These are phyloP conservation scores for Rhizopogon sp. DNA, from an alignment of 768 basidiomycete genomes.

Conservation along the genomic window DNA sequence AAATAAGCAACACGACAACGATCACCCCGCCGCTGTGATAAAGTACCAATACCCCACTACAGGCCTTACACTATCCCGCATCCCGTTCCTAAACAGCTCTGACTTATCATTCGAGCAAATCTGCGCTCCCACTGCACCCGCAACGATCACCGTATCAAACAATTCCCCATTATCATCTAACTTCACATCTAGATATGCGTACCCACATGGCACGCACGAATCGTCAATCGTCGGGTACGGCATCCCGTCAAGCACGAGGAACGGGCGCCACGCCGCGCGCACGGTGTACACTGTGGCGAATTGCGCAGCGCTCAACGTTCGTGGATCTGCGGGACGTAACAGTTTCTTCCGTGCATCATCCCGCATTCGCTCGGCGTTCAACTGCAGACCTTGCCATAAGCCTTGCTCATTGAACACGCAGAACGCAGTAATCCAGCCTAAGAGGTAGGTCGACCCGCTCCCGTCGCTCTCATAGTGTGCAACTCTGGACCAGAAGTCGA, in stretches of 20 bases:
- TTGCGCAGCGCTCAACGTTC: conserved; percentile 17
- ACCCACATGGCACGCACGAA: conserved; percentile 24
- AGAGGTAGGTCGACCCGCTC: conserved; percentile 26
- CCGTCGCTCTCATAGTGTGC: conserved; percentile 17
- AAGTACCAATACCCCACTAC: conserved; percentile 30
- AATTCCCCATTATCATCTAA: conserved; percentile 22
- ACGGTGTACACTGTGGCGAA: conserved; percentile 25
- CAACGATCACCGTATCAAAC: conserved; percentile 24
- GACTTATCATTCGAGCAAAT: conserved; percentile 27
- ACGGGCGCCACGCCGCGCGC: conserved; percentile 15
- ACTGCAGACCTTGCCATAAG: conserved; percentile 26
- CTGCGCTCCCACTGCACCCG: conserved; percentile 24
- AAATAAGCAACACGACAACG: background rate
- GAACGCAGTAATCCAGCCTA: conserved; percentile 37
- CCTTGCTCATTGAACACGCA: conserved; percentile 28
- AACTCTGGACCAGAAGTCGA: conserved; percentile 35
- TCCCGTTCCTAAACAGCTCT: conserved; percentile 25
- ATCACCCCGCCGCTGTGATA: background rate
- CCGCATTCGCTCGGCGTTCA: conserved; percentile 25
- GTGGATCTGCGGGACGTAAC: conserved; percentile 22
- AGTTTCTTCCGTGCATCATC: conserved; percentile 27
- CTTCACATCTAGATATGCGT: conserved; percentile 21
- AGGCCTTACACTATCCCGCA: conserved; percentile 27
- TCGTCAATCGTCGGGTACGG: conserved; percentile 25
- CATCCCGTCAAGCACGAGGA: conserved; percentile 22